Conservation (phyloP, 345 rosid genomes). For the Hibiscus mutabilis region DNA sequence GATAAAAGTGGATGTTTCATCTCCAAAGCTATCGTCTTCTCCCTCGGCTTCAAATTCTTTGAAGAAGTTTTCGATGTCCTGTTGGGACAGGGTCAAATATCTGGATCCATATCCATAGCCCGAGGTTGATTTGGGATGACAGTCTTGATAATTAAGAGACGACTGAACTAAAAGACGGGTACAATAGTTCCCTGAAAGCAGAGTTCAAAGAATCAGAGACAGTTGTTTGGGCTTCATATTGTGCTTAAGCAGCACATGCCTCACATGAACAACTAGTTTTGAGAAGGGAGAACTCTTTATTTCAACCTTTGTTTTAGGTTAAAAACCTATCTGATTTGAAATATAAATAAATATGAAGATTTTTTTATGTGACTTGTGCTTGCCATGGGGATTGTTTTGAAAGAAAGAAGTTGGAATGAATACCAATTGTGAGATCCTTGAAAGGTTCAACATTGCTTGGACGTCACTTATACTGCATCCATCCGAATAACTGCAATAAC, state of each 20-base stretch:
- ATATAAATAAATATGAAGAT: background rate
- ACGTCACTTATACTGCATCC: slow-evolving; percentile 64
- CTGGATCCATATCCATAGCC: slow-evolving; percentile 32
- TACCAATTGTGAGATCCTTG: slow-evolving; percentile 65
- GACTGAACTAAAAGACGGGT: slow-evolving; percentile 46
- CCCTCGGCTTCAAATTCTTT: slow-evolving; percentile 23
- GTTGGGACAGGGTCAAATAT: slow-evolving; percentile 24
- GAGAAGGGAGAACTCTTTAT: background rate
- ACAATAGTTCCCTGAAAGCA: slow-evolving; percentile 54
- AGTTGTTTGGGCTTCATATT: background rate
- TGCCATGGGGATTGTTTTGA: slow-evolving; percentile 1
- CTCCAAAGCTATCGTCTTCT: slow-evolving; percentile 21
- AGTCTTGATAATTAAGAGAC: slow-evolving; percentile 38
- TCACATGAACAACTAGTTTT: slow-evolving; percentile 3
- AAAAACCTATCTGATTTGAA: background rate
- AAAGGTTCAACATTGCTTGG: slow-evolving; percentile 41
- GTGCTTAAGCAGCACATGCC: background rate
- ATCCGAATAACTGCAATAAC: slow-evolving; percentile 67
- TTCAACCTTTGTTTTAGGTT: background rate
- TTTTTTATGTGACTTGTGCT: background rate
- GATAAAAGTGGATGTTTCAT: slow-evolving; percentile 29
- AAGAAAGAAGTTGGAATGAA: slow-evolving; percentile 2
- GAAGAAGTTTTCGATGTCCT: slow-evolving; percentile 35
- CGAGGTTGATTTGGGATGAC: slow-evolving; percentile 30
- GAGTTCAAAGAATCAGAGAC: slow-evolving; percentile 13